Base-by-base conservation (phyloP, 257 asterid genomes). In the Primulina eburnea region DNA sequence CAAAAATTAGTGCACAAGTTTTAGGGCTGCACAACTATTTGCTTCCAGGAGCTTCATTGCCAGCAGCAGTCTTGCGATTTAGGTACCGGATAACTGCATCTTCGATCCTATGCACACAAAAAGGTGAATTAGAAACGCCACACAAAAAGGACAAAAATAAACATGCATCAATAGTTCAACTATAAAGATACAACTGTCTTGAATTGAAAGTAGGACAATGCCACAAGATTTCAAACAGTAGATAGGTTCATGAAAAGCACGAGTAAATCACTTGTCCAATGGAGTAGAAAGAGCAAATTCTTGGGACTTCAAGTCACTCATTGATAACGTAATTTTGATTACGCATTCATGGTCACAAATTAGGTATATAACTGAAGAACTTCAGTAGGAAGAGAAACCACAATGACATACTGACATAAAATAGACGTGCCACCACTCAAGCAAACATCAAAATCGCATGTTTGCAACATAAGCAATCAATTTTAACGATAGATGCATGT, bases 81-180 rank as follows among this genome's bases (percentile, higher is more conserved):
- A 89, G 64, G 81, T 89, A 89, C 28, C 88, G 85, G 70, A 85
- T 78, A 17, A 89, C 89, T 43, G 96, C 96, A 52, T 89, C 96
- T 73, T 85, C 96, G 60, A 81, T 73, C 96, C 96, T 89, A 40
- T 33, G 53, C 43, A 30, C 35, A 55, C 74, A 73, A 59, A 16
- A 60, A 70, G 43, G 64, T 61, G 56, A 70, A 70, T 57, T 56
- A 30, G 68, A 14, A 58, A 69, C 20, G 40, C 30, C 37, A 21
- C 47, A 21, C 53, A 59, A 64, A 30, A 30, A 60, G 38, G 71
- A 53, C 7, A 21, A 24, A 17, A n/a, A 38, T 59, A 57, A 34
- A 29, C n/a, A 60, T 21, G 33, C 37, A 29, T 29, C 65, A 29
- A 60, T 16, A 26, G 32, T 11, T 3, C 7, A 62, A 5, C 37